Percentiles rank a stretch among this genome's conserved stretches.
Evolutionary conservation across 2,329 filamentous ascomycete genomes (phyloP).

Genomic region (Cladosporium sp.): DNA sequence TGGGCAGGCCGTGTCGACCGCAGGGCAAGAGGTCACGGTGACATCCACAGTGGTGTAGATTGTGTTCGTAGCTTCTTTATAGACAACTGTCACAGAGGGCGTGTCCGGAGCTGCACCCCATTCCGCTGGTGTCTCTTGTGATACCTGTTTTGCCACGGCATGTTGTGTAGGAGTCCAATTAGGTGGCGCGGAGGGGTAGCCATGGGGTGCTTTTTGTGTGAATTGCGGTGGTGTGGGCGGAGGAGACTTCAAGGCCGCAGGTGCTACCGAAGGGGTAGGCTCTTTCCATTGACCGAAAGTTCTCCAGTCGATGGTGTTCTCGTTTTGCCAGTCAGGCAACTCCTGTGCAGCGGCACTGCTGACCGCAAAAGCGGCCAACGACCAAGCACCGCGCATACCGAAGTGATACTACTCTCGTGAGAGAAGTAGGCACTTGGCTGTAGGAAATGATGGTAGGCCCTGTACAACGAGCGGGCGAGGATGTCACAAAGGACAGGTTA

Average conservation of each 20-base stretch:
- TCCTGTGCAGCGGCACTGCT: conserved; percentile 11
- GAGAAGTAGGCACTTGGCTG: not conserved
- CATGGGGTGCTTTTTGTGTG: conserved; percentile 8
- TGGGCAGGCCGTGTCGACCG: conserved; percentile 5
- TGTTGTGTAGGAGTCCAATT: conserved; percentile 4
- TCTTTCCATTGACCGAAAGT: conserved; percentile 11
- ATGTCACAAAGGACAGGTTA: conserved; percentile 12
- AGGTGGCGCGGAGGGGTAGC: conserved; percentile 3
- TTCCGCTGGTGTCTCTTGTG: conserved; percentile 1
- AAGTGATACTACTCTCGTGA: not conserved
- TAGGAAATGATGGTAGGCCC: not conserved
- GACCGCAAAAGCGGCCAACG: conserved; percentile 10
- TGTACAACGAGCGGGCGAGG: conserved; percentile 6
- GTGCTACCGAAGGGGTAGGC: not conserved
- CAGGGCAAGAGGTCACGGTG: conserved; percentile 12
- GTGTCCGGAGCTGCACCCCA: not conserved
- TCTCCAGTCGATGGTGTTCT: conserved; percentile 12
- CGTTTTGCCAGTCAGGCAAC: conserved; percentile 7
- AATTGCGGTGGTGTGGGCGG: conserved; percentile 6
- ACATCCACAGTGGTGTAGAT: conserved; percentile 14
- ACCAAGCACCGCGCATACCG: conserved; percentile 11
- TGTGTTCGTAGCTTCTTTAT: conserved; percentile 14
- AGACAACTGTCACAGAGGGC: conserved; percentile 3
- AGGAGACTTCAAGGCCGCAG: not conserved
- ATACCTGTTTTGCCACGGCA: conserved; percentile 3